Base-by-base conservation (phyloP, 345 rosid genomes). In the Salix brachista region DNA sequence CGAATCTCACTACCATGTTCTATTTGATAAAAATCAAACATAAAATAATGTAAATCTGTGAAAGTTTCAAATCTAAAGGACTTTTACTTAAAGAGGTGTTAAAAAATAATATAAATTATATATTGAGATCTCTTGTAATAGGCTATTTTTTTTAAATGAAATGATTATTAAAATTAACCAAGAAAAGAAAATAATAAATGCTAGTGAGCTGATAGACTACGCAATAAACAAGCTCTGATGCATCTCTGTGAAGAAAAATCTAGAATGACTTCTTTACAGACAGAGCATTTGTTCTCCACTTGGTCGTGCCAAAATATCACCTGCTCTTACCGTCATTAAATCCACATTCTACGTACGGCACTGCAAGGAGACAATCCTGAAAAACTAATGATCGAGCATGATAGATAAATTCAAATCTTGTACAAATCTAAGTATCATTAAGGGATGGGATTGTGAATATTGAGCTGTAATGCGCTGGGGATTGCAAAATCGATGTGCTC, bases 191-290 rank as follows among this genome's bases (percentile, higher is more conserved):
- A 60, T 34, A 42, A 26, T 5, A 41, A 66, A 8, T 39, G 73
- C 3, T 7, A 10, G 52, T 66, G 60, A 68, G 30, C 41, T 30
- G 34, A 69, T 54, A 60, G 67, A 69, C 25, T 54, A 62, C 12
- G 54, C 69, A 48, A 5, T 69, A 67, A 56, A 30, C 64, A 8
- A 70, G 50, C 74, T 64, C 36, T 73, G 3, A 26, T 41, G 36
- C 6, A 41, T 41, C 13, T 11, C 46, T 42, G 46, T 39, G 19
- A n/a, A 56, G 75, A 74, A 70, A 69, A 68, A 39, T 74, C 82
- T 74, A 48, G 71, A 69, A 17, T 3, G 37, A 44, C 65, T 69
- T 65, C 85, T 73, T 54, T 76, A 44, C 61, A 46, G 85, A 69
- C 42, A 76, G 71, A 54, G 44, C 76, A 48, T 14, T 44, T 56